These are phyloP conservation scores for Kurtzmaniella quercitrusa DNA, from an alignment of 1,139 yeast genomes.

Conservation along the genomic window DNA sequence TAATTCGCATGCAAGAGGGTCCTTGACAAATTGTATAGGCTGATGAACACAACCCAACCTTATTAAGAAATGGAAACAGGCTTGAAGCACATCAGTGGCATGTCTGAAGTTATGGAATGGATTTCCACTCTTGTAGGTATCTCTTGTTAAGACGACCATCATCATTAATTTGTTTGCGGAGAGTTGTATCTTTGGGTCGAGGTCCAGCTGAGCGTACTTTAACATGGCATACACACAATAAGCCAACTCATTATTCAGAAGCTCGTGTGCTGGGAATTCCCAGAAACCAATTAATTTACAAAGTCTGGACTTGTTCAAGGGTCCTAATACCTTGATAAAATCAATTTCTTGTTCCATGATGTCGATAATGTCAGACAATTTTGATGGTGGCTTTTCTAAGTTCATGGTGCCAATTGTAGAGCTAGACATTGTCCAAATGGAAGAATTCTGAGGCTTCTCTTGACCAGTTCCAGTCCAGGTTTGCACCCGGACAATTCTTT, in stretches of 20 bases:
- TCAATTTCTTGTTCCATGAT: slow-evolving; percentile 36
- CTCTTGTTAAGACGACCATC: slow-evolving; percentile 63
- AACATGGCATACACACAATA: slow-evolving; percentile 58
- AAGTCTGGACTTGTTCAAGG: slow-evolving; percentile 24
- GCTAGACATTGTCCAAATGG: slow-evolving; percentile 31
- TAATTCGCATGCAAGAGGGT: slow-evolving; percentile 17
- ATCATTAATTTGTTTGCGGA: slow-evolving; percentile 46
- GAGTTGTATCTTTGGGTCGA: slow-evolving; percentile 17
- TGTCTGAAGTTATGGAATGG: slow-evolving; percentile 95
- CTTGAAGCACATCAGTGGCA: slow-evolving; percentile 93
- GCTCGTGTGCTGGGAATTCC: slow-evolving; percentile 68
- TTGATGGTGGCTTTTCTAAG: slow-evolving; percentile 18
- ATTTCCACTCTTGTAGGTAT: slow-evolving; percentile 77
- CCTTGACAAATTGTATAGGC: slow-evolving; percentile 31
- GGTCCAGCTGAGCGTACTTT: slow-evolving; percentile 23
- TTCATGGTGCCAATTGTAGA: slow-evolving; percentile 24
- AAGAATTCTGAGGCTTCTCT: slow-evolving; percentile 5
- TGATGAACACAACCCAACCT: slow-evolving; percentile 45
- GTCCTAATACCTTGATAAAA: slow-evolving; percentile 28
- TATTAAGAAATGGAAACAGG: slow-evolving; percentile 64
- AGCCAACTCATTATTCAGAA: slow-evolving; percentile 63
- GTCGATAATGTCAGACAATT: slow-evolving; percentile 22
- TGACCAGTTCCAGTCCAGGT: slow-evolving; percentile 54
- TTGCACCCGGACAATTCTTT: slow-evolving; percentile 47
- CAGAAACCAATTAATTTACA: slow-evolving; percentile 43